Evolutionary conservation across 805 yeast genomes (phyloP).

Genomic region (Kregervanrija pseudodelftensis): DNA sequence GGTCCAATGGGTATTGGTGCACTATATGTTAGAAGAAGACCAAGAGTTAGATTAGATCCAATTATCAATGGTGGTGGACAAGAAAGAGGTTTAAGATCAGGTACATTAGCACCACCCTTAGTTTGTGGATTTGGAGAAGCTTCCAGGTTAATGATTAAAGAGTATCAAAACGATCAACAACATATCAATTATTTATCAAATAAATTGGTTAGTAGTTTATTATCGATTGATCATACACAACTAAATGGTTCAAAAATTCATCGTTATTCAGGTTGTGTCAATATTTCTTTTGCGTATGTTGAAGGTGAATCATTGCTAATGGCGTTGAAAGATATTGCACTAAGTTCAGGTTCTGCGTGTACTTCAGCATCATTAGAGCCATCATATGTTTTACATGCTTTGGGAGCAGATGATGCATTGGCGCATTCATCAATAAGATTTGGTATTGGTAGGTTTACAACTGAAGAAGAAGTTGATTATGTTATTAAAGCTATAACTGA

Average conservation of each 20-base stretch:
- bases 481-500: conserved; percentile 83
- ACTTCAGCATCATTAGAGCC: conserved; percentile 98
- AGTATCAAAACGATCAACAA: conserved; percentile 62
- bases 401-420: conserved; percentile 96
- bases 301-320: conserved; percentile 96
- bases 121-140: conserved; percentile 98
- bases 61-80: conserved; percentile 97
- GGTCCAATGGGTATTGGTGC: conserved; percentile 99
- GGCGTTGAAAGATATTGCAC: conserved; percentile 96
- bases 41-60: conserved; percentile 95
- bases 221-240: conserved; percentile 81
- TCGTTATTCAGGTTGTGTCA: conserved; percentile 90
- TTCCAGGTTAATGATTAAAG: conserved; percentile 71
- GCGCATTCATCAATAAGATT: conserved; percentile 98
- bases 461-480: conserved; percentile 92
- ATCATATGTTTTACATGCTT: conserved; percentile 90
- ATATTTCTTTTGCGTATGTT: conserved; percentile 92
- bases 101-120: conserved; percentile 95
- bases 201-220: conserved; percentile 63
- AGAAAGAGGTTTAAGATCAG: conserved; percentile 95
- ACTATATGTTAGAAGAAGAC: conserved; percentile 90
- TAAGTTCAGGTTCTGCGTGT: conserved; percentile 96
- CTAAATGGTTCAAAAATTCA: conserved; percentile 75
- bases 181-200: conserved; percentile 68
- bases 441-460: conserved; percentile 95